A percentile compares a stretch with the other conserved stretches of the same genome.
phyloP scores from a whole-genome alignment of 768 basidiomycete species.

The button mushroom (Agaricus bisporus) region DNA sequence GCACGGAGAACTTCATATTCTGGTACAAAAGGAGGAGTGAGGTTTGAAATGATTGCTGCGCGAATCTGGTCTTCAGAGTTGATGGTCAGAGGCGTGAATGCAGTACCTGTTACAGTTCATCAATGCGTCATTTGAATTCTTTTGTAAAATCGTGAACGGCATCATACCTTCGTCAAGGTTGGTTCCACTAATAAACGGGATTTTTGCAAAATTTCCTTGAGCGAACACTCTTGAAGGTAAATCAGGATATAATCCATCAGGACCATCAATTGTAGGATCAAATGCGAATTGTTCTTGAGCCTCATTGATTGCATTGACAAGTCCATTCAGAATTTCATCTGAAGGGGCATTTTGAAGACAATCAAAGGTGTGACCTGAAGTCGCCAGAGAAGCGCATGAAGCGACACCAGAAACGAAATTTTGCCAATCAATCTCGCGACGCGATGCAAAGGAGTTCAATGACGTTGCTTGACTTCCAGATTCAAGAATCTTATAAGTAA shows the following conservation, averaged over 20 bases:
- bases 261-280: constrained; percentile 36
- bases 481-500: constrained; percentile 30
- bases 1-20: constrained; percentile 15
- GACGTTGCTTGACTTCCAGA: constrained; percentile 32
- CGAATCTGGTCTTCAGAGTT: constrained; percentile 21
- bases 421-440: constrained; percentile 28
- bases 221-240: constrained; percentile 26
- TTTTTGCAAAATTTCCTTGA: constrained; percentile 20
- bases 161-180: constrained; percentile 38
- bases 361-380: constrained; percentile 25
- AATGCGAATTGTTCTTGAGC: constrained; percentile 21
- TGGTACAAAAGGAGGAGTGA: constrained; percentile 22
- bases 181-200: constrained; percentile 44
- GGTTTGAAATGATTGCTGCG: constrained; percentile 18
- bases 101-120: constrained; percentile 23
- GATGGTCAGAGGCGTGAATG: constrained; percentile 23
- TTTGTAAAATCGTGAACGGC: neutral
- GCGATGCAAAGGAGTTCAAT: constrained; percentile 23
- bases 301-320: constrained; percentile 12
- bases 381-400: constrained; percentile 23
- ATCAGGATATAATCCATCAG: constrained; percentile 32
- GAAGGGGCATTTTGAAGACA: constrained; percentile 23
- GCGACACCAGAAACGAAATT: constrained; percentile 31
- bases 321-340: constrained; percentile 18
- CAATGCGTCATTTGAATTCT: no score